Conservation (phyloP, 2,329 filamentous ascomycete species). For the Myrmaecium sp. region DNA sequence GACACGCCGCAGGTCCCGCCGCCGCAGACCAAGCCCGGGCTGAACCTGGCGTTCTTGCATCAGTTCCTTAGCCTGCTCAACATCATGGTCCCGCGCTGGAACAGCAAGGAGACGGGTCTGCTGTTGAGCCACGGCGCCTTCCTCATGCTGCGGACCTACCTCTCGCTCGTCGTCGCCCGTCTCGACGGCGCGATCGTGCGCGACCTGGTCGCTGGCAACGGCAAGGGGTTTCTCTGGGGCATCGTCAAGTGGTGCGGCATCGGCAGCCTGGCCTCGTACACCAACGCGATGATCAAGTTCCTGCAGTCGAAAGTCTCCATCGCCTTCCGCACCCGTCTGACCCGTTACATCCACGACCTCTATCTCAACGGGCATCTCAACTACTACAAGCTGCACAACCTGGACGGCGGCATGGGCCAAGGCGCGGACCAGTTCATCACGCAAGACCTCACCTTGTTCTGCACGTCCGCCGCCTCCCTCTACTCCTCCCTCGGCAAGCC, state of each 20-base stretch:
- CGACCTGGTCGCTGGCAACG: constrained; percentile 89
- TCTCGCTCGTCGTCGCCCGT: constrained; percentile 81
- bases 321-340: constrained; percentile 86
- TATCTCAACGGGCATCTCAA: constrained; percentile 91
- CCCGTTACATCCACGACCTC: constrained; percentile 90
- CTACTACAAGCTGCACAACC: constrained; percentile 86
- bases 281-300: constrained; percentile 98
- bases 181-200: constrained; percentile 92
- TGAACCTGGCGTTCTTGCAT: constrained; percentile 91
- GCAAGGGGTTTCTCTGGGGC: constrained; percentile 72
- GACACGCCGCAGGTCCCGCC: constrained; percentile 53
- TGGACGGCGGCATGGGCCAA: constrained; percentile 84
- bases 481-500: constrained; percentile 98
- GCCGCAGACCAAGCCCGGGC: constrained; percentile 75
- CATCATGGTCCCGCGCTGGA: constrained; percentile 94
- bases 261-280: constrained; percentile 85
- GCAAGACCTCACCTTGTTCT: constrained; percentile 90
- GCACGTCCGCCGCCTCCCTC: constrained; percentile 73
- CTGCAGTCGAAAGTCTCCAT: constrained; percentile 96
- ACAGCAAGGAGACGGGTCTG: constrained; percentile 85
- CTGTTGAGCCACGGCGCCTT: constrained; percentile 80
- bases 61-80: constrained; percentile 92
- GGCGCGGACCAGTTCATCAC: constrained; percentile 95
- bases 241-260: constrained; percentile 91
- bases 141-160: constrained; percentile 78